These are phyloP conservation scores for Bipolaris oryzae DNA, from an alignment of 2,329 filamentous ascomycete genomes.

Conservation along the genomic window DNA sequence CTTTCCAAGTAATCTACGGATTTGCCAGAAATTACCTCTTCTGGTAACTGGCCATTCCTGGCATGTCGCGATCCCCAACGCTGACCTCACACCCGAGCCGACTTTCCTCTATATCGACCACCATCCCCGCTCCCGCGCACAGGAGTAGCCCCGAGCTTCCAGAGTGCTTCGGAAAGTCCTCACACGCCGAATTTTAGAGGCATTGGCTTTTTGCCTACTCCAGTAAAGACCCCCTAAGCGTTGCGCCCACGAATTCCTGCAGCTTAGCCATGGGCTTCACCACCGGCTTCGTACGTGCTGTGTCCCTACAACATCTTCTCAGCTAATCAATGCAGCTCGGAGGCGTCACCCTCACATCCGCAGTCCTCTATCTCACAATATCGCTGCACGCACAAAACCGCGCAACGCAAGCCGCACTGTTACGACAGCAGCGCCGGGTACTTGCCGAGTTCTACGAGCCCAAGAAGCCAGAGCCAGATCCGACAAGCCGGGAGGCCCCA, in stretches of 20 bases:
- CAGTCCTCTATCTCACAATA: conserved; percentile 49
- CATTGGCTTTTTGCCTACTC: conserved; percentile 14
- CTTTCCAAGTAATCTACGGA: background rate
- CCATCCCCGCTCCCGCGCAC: background rate
- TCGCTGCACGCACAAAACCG: conserved; percentile 56
- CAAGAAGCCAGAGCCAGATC: conserved; percentile 47
- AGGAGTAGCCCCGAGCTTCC: background rate
- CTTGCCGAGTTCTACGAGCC: conserved; percentile 54
- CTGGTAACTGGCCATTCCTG: conserved; percentile 6
- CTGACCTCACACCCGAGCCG: conserved; percentile 16
- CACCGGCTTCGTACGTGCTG: conserved; percentile 55
- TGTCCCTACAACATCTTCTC: background rate
- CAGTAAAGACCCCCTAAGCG: background rate
- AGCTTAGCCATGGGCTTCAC: conserved; percentile 56
- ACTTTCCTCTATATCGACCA: background rate
- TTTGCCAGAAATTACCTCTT: conserved; percentile 5
- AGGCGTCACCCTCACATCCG: conserved; percentile 58
- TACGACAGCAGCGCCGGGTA: conserved; percentile 54
- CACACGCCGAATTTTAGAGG: background rate
- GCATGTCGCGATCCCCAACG: conserved; percentile 11
- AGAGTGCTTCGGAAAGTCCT: background rate
- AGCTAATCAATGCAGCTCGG: conserved; percentile 48
- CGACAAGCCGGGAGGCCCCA: conserved; percentile 46
- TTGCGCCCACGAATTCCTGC: conserved; percentile 1
- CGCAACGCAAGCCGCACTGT: conserved; percentile 52